Base-by-base conservation (phyloP, 1,139 yeast species). In the Yamadazyma sp. region DNA sequence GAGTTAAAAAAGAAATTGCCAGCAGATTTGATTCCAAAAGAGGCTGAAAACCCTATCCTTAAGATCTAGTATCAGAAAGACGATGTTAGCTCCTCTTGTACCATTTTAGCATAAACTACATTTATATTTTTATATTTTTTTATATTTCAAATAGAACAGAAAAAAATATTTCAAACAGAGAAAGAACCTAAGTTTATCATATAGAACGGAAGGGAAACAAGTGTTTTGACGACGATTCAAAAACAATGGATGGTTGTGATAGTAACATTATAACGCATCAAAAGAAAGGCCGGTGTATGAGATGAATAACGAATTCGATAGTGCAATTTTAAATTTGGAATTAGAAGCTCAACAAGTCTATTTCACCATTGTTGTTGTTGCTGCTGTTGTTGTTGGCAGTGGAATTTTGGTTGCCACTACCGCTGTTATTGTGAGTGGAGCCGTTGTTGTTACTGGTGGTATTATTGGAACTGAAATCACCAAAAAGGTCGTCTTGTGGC, bases 1-100 rank as follows among this genome's bases (percentile, higher is more conserved):
- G 84, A 83, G 44, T 73, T 86, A 58, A 82, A 80, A 68, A 78
- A 78, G 61, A 71, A 71, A 62, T 66, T 64, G 53, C 68, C 75
- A 33, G 54, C 53, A 33, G 73, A 64, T 49, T 63, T 70, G 51
- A 50, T 66, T 47, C 70, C 71, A 38, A 60, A 64, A 56, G 62
- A 58, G 26, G 68, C 61, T 42, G 53, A 55, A 42, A 60, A 69
- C 48, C 66, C 67, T 31, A 50, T 59, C 43, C 58, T 69, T 43
- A 62, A 62, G 51, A 62, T 66, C 51, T 65, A 58, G 44, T 25
- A 9, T 16, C 9, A 8, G 20, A 4, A 9, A 12, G 9, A 5
- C 29, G 8, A 20, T 20, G 8, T 5, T 20, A 5, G 8, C 8
- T 20, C 22, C 22, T 20, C 16, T 33, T 26, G 34, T 32, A 32